Evolutionary conservation across 352 stramenopile genomes (phyloP).

Genomic region (Phytopythium oedochilum): DNA sequence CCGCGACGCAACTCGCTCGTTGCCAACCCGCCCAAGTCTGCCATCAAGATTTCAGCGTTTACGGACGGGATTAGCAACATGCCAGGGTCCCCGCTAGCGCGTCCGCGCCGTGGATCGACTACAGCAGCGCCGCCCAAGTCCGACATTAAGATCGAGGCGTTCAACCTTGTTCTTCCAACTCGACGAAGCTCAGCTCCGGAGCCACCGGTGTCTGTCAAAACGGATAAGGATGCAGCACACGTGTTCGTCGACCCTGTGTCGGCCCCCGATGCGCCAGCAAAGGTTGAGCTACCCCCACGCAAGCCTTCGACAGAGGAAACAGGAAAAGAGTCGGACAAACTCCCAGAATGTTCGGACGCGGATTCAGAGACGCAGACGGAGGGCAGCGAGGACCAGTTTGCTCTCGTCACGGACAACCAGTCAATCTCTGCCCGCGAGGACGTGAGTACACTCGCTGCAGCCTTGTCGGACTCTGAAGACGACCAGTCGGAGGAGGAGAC

Average conservation of each 20-base stretch:
- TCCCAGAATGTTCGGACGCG: constrained; percentile 1
- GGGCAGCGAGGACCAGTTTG: constrained; percentile 6
- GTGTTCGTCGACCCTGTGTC: not conserved
- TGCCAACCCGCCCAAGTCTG: constrained; percentile 31
- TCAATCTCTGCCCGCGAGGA: not conserved
- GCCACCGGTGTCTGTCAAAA: constrained; percentile 8
- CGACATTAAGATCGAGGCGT: constrained; percentile 41
- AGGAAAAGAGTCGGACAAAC: not conserved
- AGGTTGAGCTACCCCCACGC: not conserved
- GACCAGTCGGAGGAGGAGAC: constrained; percentile 6
- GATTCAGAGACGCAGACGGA: constrained; percentile 8
- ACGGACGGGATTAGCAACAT: constrained; percentile 12
- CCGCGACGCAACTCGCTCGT: constrained; percentile 12
- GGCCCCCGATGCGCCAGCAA: not conserved
- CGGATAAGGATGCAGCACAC: not conserved
- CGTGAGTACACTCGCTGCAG: not conserved
- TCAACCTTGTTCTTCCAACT: constrained; percentile 23
- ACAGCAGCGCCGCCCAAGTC: constrained; percentile 34
- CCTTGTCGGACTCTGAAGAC: not conserved
- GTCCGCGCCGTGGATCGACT: constrained; percentile 23
- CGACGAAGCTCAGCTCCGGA: constrained; percentile 15
- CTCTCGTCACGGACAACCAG: not conserved
- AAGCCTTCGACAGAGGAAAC: not conserved
- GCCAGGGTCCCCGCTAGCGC: constrained; percentile 35
- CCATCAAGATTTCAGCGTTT: constrained; percentile 18